phyloP scores from a whole-genome alignment of 345 rosid species.

The Stellera chamaejasme region DNA sequence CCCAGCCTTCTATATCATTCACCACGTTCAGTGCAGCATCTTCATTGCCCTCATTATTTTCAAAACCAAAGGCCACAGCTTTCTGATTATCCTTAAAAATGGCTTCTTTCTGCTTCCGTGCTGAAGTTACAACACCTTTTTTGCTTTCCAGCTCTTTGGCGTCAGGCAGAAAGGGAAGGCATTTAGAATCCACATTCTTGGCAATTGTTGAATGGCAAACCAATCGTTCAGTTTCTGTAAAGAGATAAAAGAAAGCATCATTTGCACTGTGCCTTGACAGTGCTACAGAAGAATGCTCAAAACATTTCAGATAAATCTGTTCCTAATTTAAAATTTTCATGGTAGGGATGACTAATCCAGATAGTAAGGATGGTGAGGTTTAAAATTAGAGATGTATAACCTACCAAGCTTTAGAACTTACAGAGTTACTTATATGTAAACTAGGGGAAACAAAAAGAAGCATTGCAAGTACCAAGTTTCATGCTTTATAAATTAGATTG shows the following conservation, averaged over 20 bases:
- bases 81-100: slow-evolving; percentile 21
- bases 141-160: slow-evolving; percentile 24
- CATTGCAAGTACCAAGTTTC: slow-evolving; percentile 46
- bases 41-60: slow-evolving; percentile 17
- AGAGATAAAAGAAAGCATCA: neutral
- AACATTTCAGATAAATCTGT: neutral
- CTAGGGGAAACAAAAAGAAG: neutral
- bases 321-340: neutral
- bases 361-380: no score
- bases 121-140: slow-evolving; percentile 26
- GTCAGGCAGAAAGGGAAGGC: slow-evolving; percentile 7
- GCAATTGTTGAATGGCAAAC: slow-evolving; percentile 27
- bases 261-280: neutral
- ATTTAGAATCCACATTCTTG: slow-evolving; percentile 19
- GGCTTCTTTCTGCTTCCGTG: slow-evolving; percentile 24
- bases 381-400: no score
- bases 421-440: neutral
- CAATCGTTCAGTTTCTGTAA: slow-evolving; percentile 48
- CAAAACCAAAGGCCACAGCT: slow-evolving; percentile 13
- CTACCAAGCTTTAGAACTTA: no score
- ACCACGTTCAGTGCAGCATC: slow-evolving; percentile 9
- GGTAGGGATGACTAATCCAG: no score
- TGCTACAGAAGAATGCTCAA: slow-evolving; percentile 1
- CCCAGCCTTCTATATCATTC: slow-evolving; percentile 20
- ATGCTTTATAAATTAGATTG: slow-evolving; percentile 32